A percentile compares a stretch with the other conserved stretches of the same genome.
Evolutionary conservation across 208 protist genomes (phyloP).

Genomic region (Wallacemonas sp.): DNA sequence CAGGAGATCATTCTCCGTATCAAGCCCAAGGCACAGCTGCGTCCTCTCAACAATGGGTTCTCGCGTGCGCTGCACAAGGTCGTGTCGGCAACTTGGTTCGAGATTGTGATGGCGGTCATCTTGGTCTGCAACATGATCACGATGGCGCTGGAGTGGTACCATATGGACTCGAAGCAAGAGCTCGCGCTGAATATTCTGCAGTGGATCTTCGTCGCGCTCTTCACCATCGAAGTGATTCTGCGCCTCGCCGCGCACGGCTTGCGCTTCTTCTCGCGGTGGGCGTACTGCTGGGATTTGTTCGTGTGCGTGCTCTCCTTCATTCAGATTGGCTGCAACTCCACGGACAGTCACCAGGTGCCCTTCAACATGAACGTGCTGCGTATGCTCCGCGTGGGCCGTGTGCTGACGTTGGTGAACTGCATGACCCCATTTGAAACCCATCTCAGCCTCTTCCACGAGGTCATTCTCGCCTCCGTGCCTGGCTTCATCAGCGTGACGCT

Average conservation of each 20-base stretch:
- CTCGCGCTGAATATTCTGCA: slow-evolving; percentile 60
- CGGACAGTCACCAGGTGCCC: slow-evolving; percentile 45
- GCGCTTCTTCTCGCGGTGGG: slow-evolving; percentile 75
- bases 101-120: slow-evolving; percentile 66
- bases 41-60: slow-evolving; percentile 54
- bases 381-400: slow-evolving; percentile 74
- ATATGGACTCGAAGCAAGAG: slow-evolving; percentile 49
- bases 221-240: slow-evolving; percentile 85
- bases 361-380: slow-evolving; percentile 91
- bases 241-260: slow-evolving; percentile 70
- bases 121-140: slow-evolving; percentile 80
- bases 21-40: slow-evolving; percentile 52
- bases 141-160: slow-evolving; percentile 89
- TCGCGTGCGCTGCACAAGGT: slow-evolving; percentile 64
- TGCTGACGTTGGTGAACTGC: slow-evolving; percentile 60
- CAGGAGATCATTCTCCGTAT: slow-evolving; percentile 70
- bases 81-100: slow-evolving; percentile 53
- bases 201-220: slow-evolving; percentile 86
- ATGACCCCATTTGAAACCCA: slow-evolving; percentile 52
- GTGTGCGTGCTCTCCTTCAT: slow-evolving; percentile 75
- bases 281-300: slow-evolving; percentile 88
- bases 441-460: slow-evolving; percentile 62
- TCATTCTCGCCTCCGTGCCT: slow-evolving; percentile 64
- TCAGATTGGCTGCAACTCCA: slow-evolving; percentile 76
- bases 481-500: slow-evolving; percentile 76